Percentiles rank a stretch among this genome's conserved stretches.
These are phyloP conservation scores for Linderniella brevidens DNA, from an alignment of 257 asterid genomes.

Conservation along the genomic window DNA sequence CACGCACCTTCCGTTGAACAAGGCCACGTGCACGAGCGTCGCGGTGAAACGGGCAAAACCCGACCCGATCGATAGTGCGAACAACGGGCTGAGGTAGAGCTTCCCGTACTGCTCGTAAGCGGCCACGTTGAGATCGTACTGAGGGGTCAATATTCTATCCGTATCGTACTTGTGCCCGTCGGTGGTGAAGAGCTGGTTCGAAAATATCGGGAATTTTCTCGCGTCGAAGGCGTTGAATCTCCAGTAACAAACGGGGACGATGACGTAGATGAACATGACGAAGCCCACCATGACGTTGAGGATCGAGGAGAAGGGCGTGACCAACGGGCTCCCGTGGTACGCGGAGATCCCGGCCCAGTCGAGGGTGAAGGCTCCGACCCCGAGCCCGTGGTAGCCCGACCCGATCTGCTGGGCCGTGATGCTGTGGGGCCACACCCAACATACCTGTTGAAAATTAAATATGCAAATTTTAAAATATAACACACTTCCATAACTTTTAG, in stretches of 20 bases:
- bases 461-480: too few species aligned
- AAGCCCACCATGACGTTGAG: constrained; percentile 73
- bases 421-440: constrained; percentile 89
- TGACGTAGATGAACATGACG: constrained; percentile 77
- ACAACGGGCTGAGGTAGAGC: constrained; percentile 91
- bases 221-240: constrained; percentile 81
- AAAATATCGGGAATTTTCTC: constrained; percentile 76
- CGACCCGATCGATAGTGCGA: constrained; percentile 88
- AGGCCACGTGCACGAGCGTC: constrained; percentile 76
- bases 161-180: constrained; percentile 65
- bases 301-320: constrained; percentile 72
- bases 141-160: constrained; percentile 45
- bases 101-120: constrained; percentile 73
- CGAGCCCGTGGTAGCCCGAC: constrained; percentile 89
- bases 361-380: constrained; percentile 93
- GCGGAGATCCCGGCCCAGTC: constrained; percentile 99
- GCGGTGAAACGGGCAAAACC: constrained; percentile 91
- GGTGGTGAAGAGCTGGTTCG: constrained; percentile 62
- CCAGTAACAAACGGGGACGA: constrained; percentile 91
- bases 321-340: constrained; percentile 95
- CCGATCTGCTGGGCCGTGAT: constrained; percentile 96
- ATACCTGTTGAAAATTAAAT: too few species aligned
- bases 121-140: constrained; percentile 51
- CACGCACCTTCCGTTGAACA: constrained; percentile 95
- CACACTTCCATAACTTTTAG: too few species aligned